Evolutionary conservation across 805 yeast genomes (phyloP).

Genomic region (Barnettozyma siamensis): DNA sequence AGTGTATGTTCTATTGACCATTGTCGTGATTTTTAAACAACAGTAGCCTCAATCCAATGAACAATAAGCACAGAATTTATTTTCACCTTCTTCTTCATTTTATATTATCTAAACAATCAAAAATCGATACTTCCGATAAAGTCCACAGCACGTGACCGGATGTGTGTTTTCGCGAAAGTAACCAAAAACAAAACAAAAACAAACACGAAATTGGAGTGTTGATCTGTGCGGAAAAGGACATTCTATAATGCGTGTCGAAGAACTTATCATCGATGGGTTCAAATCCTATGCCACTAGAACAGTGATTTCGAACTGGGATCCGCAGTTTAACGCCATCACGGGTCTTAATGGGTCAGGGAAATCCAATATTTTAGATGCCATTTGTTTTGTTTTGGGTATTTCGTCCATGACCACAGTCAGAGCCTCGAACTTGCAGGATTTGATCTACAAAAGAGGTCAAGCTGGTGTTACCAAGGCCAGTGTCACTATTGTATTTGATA

Average conservation of each 20-base stretch:
- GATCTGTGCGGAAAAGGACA: constrained; percentile 24
- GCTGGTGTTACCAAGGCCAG: constrained; percentile 97
- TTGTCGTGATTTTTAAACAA: neutral
- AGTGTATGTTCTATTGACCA: constrained; percentile 22
- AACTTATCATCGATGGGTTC: constrained; percentile 93
- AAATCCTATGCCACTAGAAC: constrained; percentile 97
- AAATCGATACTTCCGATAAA: constrained; percentile 5
- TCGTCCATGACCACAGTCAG: constrained; percentile 92
- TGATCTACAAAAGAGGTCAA: constrained; percentile 95
- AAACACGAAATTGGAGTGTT: neutral
- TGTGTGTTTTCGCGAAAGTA: neutral
- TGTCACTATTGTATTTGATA: constrained; percentile 93
- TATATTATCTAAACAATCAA: neutral
- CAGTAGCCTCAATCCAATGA: too few species aligned
- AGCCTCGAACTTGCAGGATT: constrained; percentile 88
- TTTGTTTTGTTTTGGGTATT: constrained; percentile 96
- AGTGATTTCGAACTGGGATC: constrained; percentile 92
- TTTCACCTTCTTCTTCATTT: neutral
- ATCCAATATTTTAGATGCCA: constrained; percentile 93
- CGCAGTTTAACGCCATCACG: constrained; percentile 94
- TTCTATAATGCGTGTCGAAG: constrained; percentile 61
- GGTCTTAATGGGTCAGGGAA: constrained; percentile 98
- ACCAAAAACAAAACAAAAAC: constrained; percentile 2
- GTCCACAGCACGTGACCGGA: neutral
- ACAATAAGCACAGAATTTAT: too few species aligned